Base-by-base conservation (phyloP, 2,329 filamentous ascomycete genomes). In the Rutstroemia sp. region DNA sequence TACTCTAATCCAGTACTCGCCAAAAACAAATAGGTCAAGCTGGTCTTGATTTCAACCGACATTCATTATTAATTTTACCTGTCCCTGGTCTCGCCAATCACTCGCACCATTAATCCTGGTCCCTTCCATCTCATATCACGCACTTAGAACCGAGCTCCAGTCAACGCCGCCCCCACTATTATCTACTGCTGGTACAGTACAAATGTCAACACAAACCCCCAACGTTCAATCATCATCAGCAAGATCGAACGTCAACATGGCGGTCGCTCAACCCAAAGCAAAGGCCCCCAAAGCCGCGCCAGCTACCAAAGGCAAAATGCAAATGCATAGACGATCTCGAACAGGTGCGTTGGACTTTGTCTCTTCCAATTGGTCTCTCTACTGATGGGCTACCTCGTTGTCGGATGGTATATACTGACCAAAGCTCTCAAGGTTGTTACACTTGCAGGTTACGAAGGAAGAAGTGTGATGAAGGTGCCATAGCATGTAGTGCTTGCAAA, bases 251-350 rank as follows among this genome's bases (percentile, higher is more conserved):
- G 63, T 67, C 63, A 58, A 62, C 54, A 86, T 86, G 83, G 80
- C 82, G 67, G 76, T 79, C 69, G 74, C 81, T 72, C 77, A 80
- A 72, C 72, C 78, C 65, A 85, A 85, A 74, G 70, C 78, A 69
- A 84, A 84, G 74, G 64, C 77, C 69, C 72, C 77, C 53, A 83
- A 83, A 72, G 71, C 75, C 61, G 72, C 75, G 73, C 75, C 75
- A 65, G 75, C 77, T 67, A 71, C 82, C 62, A 89, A 88, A 75
- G 76, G 81, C 69, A 87, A 88, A 74, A 76, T 84, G 68, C 92
- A 95, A 78, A 91, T 94, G 85, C 92, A 96, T 74, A 86, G 91
- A 72, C 84, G 92, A 69, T 96, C 92, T 73, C 85, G 92, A 75
- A 95, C 91, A 83, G 92, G 92, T 96, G 81, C 69, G 87, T 82